Base-by-base conservation (phyloP, 306 rosid genomes). In the Vigna radiata region DNA sequence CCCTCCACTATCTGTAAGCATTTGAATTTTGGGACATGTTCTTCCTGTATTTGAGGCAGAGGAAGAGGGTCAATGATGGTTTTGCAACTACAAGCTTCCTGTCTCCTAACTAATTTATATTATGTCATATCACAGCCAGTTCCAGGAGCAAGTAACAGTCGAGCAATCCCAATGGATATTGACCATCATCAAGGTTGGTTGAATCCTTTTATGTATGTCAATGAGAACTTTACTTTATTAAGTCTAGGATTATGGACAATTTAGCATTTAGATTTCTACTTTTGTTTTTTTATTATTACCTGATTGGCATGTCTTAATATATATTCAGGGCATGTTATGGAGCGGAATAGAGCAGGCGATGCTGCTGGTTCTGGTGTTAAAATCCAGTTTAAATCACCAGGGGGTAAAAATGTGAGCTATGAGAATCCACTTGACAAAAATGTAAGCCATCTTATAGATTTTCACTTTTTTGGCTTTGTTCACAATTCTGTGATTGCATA, bases 301-400 rank as follows among this genome's bases (percentile, higher is more conserved):
- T 60, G 49, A 85, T 68, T 81, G 49, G 71, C 84, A 70, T 52
- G 78, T 81, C 70, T 78, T 72, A 81, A 79, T 86, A 66, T 82
- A 76, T 81, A 70, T 81, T 59, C 89, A 58, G 81, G 91, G 79
- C 89, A 87, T 80, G 89, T 53, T 68, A 81, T 85, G 9, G 93
- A 90, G 68, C 90, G 85, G 76, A 67, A 85, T 77, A 88, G 85
- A 83, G 77, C 96, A 31, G 87, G 84, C 62, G 83, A 90, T 77
- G 73, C 84, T 66, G 75, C 84, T 48, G 89, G 87, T 77, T 79
- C 92, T 43, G 90, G 91, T 55, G 88, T 85, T 47, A 91, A 87
- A 82, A 65, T 83, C 90, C 96, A 92, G 82, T 89, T 89, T 65
- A 92, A 90, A 67, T 81, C 89, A 75, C 87, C 93, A 68, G 83